Conservation (phyloP, 2,329 filamentous ascomycete species). For the Botrytis cinerea region DNA sequence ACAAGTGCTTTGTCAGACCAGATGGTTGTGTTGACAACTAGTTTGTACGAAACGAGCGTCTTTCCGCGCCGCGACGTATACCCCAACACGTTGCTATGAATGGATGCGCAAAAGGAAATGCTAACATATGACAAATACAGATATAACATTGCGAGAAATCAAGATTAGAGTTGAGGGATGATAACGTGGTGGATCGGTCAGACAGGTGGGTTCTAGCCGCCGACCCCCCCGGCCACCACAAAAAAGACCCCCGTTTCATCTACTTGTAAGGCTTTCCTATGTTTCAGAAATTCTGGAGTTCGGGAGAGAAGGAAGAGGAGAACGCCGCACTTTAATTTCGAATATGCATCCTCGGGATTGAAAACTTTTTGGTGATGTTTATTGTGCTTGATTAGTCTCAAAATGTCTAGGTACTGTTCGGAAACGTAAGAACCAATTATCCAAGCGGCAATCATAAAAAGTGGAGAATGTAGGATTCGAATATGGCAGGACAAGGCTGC, state of each 20-base stretch:
- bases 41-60: neutral
- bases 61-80: neutral
- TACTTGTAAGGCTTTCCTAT: neutral
- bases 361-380: neutral
- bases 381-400: neutral
- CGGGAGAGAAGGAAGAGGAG: neutral
- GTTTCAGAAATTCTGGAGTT: neutral
- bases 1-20: neutral
- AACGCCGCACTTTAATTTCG: neutral
- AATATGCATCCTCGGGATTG: neutral
- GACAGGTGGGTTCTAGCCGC: neutral
- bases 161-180: neutral
- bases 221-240: neutral
- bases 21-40: neutral
- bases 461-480: neutral
- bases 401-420: neutral
- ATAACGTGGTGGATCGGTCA: constrained; percentile 1
- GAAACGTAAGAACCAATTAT: neutral
- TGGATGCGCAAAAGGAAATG: neutral
- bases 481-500: neutral
- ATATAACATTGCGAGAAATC: too few relatives aligned
- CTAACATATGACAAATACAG: neutral
- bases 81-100: neutral
- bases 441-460: neutral
- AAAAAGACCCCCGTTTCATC: neutral